Base-by-base conservation (phyloP, 1,139 yeast species). In the Zygosaccharomyces pseudobailii region DNA sequence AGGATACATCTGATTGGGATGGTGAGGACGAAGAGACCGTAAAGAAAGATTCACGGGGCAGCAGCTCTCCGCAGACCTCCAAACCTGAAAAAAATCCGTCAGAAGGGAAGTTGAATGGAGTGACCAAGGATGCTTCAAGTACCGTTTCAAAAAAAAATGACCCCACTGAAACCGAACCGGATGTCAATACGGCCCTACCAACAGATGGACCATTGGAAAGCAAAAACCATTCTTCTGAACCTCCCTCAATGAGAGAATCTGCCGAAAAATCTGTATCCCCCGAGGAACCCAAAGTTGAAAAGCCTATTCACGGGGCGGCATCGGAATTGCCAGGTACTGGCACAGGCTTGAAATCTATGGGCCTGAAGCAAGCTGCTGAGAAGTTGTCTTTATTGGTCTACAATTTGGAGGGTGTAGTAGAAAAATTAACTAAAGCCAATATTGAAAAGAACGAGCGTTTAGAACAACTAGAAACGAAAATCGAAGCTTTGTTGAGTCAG, bases 351-450 rank as follows among this genome's bases (percentile, higher is more conserved):
- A 70, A 71, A 49, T 69, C 74, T 25, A 73, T 83, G 31, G 84
- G 88, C 1, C 71, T 85, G 54, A 82, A 82, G 56, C 84, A 79
- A 6, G 80, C 87, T 1, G 82, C 85, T 28, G 90, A 84, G 54
- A 81, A 76, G 53, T 71, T 85, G 48, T 78, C 84, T 3, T 51
- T 68, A 1, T 67, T 85, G 30, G 87, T 83, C 8, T 70, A 70
- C 9, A 71, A 73, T 38, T 71, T 85, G 46, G 87, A 84, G 60
- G 50, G 69, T 0, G 79, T 82, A 45, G 76, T 84, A 28, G 61
- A 71, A 8, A 73, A 70, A 47, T 71, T 86, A 50, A 71, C 76
- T 5, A 70, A 72, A 31, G 73, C 84, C 1, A 82, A 78, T 45
- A 58, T 74, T 21, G 84, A 79, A 39, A 85, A 84, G 60, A 90